Conservation (phyloP, 495 filamentous ascomycete genomes). For the Penicillium salamii region DNA sequence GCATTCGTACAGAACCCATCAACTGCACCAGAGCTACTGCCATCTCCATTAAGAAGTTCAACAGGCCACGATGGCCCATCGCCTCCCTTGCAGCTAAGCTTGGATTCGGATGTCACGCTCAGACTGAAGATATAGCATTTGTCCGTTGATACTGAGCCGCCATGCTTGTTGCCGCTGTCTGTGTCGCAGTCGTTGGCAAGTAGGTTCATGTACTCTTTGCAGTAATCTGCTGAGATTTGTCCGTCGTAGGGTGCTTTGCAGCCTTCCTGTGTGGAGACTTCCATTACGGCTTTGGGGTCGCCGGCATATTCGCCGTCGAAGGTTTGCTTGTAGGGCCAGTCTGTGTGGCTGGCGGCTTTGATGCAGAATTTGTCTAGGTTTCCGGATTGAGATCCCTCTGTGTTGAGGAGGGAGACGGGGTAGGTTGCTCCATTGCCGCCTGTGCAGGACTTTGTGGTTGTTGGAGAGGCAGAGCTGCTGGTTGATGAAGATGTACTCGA, state of each 20-base stretch:
- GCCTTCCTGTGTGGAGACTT: not conserved
- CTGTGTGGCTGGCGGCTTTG: not conserved
- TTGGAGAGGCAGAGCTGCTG: not conserved
- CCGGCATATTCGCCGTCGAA: not conserved
- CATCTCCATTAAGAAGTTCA: not conserved
- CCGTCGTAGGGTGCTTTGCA: not conserved
- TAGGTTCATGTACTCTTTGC: conserved; percentile 1
- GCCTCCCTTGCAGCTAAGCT: not conserved
- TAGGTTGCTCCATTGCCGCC: not conserved
- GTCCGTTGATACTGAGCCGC: not conserved
- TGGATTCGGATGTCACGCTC: not conserved
- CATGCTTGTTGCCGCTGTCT: conserved; percentile 2
- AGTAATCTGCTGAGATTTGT: not conserved
- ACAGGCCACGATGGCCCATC: not conserved
- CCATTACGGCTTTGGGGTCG: not conserved
- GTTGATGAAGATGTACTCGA: not conserved
- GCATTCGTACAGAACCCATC: not conserved
- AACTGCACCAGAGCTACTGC: not conserved
- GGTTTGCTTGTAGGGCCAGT: not conserved
- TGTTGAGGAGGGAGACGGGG: not conserved
- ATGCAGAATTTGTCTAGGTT: conserved; percentile 5
- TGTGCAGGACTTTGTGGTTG: not conserved
- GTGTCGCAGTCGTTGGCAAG: conserved; percentile 3
- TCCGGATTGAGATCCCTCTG: not conserved
- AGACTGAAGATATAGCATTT: conserved; percentile 1